phyloP scores from a whole-genome alignment of 345 rosid species.

The Psidium guajava region DNA sequence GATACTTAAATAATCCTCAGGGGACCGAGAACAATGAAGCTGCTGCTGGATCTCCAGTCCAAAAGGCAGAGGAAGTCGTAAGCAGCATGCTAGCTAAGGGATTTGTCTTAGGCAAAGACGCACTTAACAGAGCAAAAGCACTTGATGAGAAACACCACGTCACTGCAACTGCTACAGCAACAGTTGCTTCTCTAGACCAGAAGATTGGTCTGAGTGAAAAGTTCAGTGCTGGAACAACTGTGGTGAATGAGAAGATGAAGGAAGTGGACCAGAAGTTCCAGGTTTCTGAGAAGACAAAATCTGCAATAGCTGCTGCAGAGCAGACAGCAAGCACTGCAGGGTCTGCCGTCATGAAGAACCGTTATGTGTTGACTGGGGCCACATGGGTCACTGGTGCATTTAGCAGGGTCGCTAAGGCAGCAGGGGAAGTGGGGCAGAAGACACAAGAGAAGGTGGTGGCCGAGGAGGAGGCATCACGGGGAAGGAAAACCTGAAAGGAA shows the following conservation, averaged over 20 bases:
- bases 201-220: conserved; percentile 67
- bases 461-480: conserved; percentile 3
- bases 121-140: conserved; percentile 62
- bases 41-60: conserved; percentile 43
- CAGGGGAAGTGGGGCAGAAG: conserved; percentile 20
- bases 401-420: conserved; percentile 16
- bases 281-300: conserved; percentile 83
- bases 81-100: conserved; percentile 90
- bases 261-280: conserved; percentile 85
- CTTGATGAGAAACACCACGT: conserved; percentile 74
- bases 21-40: conserved; percentile 20
- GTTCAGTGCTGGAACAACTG: conserved; percentile 7
- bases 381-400: conserved; percentile 19
- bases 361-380: conserved; percentile 17
- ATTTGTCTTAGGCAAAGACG: conserved; percentile 78
- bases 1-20: conserved; percentile 17
- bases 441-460: conserved; percentile 14
- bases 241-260: conserved; percentile 62
- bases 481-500: conserved; percentile 2
- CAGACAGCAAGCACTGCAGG: conserved; percentile 78
- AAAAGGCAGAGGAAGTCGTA: conserved; percentile 88
- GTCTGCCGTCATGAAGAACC: conserved; percentile 72
- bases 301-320: conserved; percentile 77
- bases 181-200: conserved; percentile 65
- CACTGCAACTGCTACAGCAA: conserved; percentile 71